These are phyloP conservation scores for Colletotrichum kahawae DNA, from an alignment of 2,329 filamentous ascomycete species.

Conservation along the genomic window DNA sequence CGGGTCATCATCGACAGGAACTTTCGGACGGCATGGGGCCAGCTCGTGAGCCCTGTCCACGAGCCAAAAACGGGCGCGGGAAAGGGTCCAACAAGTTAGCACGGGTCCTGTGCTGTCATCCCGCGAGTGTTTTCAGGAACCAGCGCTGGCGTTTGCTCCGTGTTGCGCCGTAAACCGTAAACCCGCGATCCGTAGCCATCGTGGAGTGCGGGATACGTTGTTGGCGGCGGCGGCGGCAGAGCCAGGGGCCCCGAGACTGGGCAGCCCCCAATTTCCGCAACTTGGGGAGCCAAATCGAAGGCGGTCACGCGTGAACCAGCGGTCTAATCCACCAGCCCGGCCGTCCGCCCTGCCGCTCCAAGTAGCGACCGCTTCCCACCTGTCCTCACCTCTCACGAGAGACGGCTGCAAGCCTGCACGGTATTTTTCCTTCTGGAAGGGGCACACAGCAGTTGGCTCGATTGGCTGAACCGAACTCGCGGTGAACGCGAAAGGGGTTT, in stretches of 20 bases:
- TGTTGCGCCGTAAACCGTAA: not conserved
- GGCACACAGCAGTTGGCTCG: not conserved
- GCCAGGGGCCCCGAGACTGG: not conserved
- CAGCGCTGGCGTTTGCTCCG: not conserved
- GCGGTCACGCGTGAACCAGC: constrained; percentile 12
- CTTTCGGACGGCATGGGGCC: constrained; percentile 15
- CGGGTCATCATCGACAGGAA: not conserved
- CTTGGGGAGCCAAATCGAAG: not conserved
- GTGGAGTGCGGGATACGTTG: not conserved
- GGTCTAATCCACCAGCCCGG: constrained; percentile 10
- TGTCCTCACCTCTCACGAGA: constrained; percentile 7
- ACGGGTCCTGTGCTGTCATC: not conserved
- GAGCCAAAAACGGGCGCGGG: not conserved
- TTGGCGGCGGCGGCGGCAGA: not conserved
- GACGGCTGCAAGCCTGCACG: not conserved
- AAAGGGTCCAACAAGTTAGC: not conserved
- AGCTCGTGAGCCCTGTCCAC: not conserved
- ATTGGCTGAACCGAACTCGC: not conserved
- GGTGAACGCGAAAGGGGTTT: constrained; percentile 1
- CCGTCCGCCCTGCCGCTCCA: not conserved
- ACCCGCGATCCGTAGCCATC: not conserved
- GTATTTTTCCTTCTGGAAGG: not conserved
- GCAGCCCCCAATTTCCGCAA: constrained; percentile 11
- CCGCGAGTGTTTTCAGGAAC: not conserved
- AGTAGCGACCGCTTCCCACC: not conserved